Evolutionary conservation across 1,139 yeast genomes (phyloP).

Genomic region (Scheffersomyces titani): DNA sequence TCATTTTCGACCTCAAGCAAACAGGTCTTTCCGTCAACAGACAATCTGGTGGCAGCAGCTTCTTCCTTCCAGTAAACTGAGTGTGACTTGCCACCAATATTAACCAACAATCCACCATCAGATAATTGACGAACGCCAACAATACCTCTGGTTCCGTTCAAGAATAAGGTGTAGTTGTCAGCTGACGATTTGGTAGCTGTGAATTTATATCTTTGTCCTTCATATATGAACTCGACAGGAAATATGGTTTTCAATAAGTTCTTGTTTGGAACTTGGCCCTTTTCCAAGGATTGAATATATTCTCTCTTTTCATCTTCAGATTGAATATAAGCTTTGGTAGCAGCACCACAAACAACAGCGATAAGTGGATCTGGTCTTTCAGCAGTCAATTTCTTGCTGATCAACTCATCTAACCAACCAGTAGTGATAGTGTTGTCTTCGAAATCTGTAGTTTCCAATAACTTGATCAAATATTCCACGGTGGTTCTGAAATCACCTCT

Average conservation of each 20-base stretch:
- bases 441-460: constrained; percentile 93
- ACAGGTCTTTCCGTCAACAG: constrained; percentile 95
- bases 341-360: constrained; percentile 97
- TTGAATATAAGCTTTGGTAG: constrained; percentile 85
- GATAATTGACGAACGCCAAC: constrained; percentile 85
- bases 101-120: constrained; percentile 90
- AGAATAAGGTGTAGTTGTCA: constrained; percentile 82
- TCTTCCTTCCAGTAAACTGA: constrained; percentile 98
- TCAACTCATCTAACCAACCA: constrained; percentile 97
- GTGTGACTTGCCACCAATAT: constrained; percentile 91
- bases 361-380: constrained; percentile 91
- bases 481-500: constrained; percentile 99
- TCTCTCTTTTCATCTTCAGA: constrained; percentile 71
- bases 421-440: constrained; percentile 96
- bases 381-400: constrained; percentile 88
- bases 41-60: constrained; percentile 91
- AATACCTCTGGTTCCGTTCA: constrained; percentile 88
- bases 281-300: constrained; percentile 74
- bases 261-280: constrained; percentile 92
- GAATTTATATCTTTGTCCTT: constrained; percentile 88
- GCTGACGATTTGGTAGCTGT: constrained; percentile 91
- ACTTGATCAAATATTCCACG: constrained; percentile 91
- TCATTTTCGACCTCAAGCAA: constrained; percentile 92
- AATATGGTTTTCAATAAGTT: constrained; percentile 79
- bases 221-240: constrained; percentile 93